Base-by-base conservation (phyloP, 768 basidiomycete genomes). In the Termitomyces sp. region DNA sequence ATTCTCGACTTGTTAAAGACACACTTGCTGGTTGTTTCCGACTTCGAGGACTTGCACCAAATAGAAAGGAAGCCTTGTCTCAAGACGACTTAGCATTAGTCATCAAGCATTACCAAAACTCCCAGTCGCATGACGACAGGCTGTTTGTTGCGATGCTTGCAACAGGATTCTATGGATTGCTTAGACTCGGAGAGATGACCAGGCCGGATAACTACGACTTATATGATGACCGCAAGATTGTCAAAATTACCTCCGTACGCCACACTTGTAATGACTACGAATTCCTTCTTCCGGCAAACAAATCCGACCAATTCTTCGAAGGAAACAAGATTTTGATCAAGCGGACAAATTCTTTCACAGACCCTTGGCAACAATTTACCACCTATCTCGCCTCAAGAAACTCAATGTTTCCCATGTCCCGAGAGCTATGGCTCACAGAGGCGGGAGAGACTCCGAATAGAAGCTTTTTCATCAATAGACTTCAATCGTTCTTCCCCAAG, bases 121-220 rank as follows among this genome's bases (percentile, higher is more conserved):
- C 50, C 4, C 32, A n/a, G 35, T 23, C 3, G 8, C 32, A n/a
- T 36, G 12, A 50, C 14, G 33, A 50, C 20, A 40, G 35, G 75
- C 76, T 58, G 10, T 71, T 48, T 28, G 2, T 28, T 1, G 26
- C 26, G 3, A 48, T 48, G 28, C 5, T 48, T 5, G 5, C 13
- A 1, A 48, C 63, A 0, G 67, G 67, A 0, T 74, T 72, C 47
- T 59, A 64, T 50, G 71, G 58, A 4, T 61, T 76, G 0, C 35
- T 71, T 1, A 59, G 67, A 0, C 61, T 73, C 0, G 71, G 73
- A 0, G 70, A 75, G 49, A 53, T 73, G 2, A 59, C 63, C 4
- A 62, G 52, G 50, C 69, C 73, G 0, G 63, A 72, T 1, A 8
- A 33, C 16, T 3, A 33, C 36, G 4, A 53, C 0, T 12, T 55